phyloP scores from a whole-genome alignment of 805 yeast species.

The Yarrowia yakushimensis region DNA sequence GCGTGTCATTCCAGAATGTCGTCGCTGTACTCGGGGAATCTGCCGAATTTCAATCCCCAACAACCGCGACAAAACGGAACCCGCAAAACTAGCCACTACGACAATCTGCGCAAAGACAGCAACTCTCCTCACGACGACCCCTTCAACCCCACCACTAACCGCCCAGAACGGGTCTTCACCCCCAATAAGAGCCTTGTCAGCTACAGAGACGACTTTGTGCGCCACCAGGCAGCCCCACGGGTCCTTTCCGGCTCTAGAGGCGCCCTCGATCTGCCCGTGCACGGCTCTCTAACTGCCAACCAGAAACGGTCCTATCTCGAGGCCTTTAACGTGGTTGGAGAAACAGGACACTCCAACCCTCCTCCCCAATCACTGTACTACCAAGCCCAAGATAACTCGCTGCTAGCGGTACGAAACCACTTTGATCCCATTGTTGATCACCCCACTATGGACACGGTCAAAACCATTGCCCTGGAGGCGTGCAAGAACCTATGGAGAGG shows the following conservation, averaged over 20 bases:
- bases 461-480: conserved; percentile 15
- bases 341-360: neutral
- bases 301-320: conserved; percentile 21
- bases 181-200: conserved; percentile 8
- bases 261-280: conserved; percentile 11
- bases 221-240: neutral
- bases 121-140: conserved; percentile 5
- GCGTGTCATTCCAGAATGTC: neutral
- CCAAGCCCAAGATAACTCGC: neutral
- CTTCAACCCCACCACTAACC: neutral
- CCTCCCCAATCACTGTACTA: neutral
- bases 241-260: neutral
- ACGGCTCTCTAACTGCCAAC: conserved; percentile 5
- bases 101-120: conserved; percentile 11
- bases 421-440: conserved; percentile 3
- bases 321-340: conserved; percentile 9
- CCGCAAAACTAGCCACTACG: conserved; percentile 13
- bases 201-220: neutral
- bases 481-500: conserved; percentile 20
- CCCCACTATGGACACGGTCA: conserved; percentile 22
- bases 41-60: conserved; percentile 14
- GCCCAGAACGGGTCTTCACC: neutral
- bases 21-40: conserved; percentile 14
- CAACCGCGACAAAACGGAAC: neutral
- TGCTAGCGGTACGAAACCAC: conserved; percentile 5